Evolutionary conservation across 371 early-diverging fungal genomes (phyloP).

Genomic region (Mortierella sp.): DNA sequence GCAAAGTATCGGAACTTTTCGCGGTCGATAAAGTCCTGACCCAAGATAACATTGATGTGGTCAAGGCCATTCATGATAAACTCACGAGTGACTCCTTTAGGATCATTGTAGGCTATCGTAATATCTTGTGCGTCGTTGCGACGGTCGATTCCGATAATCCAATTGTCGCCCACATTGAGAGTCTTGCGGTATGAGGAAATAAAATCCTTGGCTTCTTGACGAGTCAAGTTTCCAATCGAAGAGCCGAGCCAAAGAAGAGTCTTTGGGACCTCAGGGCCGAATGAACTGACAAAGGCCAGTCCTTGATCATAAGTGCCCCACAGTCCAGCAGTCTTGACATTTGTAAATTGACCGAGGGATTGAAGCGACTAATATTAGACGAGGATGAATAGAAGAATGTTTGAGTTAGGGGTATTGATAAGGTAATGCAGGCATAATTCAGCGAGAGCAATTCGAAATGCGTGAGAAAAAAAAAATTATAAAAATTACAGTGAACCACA

Average conservation of each 20-base stretch:
- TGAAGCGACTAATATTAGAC: slow-evolving; percentile 57
- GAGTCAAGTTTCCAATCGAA: slow-evolving; percentile 85
- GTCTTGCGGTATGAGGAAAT: slow-evolving; percentile 66
- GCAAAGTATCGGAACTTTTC: slow-evolving; percentile 78
- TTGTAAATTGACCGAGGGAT: slow-evolving; percentile 62
- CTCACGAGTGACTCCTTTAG: slow-evolving; percentile 78
- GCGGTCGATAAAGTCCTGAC: slow-evolving; percentile 67
- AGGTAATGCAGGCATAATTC: not conserved
- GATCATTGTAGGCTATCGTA: slow-evolving; percentile 88
- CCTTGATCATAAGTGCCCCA: slow-evolving; percentile 92
- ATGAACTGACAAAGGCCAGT: slow-evolving; percentile 70
- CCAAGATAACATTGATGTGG: slow-evolving; percentile 80
- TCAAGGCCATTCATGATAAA: slow-evolving; percentile 90
- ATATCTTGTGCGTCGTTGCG: slow-evolving; percentile 78
- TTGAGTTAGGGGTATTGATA: not conserved
- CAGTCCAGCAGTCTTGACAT: slow-evolving; percentile 82
- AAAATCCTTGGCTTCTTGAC: slow-evolving; percentile 70
- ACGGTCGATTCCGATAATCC: slow-evolving; percentile 87
- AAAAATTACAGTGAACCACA: not conserved
- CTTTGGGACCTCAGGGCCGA: slow-evolving; percentile 66
- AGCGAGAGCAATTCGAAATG: not conserved
- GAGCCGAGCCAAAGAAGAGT: slow-evolving; percentile 91
- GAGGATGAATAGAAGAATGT: not conserved
- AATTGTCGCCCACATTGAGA: slow-evolving; percentile 79
- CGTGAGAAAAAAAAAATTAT: slow-evolving; percentile 11